phyloP scores from a whole-genome alignment of 805 yeast genomes.

The Kuraishia piskuri region DNA sequence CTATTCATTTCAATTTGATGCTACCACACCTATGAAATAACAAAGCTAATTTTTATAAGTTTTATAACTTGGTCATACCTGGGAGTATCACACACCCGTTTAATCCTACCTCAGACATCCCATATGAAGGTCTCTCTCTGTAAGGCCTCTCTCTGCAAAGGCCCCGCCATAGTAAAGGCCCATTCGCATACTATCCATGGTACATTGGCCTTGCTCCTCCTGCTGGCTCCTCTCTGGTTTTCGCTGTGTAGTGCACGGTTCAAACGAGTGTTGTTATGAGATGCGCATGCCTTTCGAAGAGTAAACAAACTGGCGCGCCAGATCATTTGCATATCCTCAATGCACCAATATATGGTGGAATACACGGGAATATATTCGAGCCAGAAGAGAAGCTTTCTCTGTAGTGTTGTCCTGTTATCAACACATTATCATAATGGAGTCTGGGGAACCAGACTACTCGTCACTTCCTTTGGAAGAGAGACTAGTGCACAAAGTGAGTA shows the following conservation, averaged over 20 bases:
- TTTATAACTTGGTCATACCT: no score
- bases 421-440: constrained; percentile 9
- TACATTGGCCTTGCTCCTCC: not conserved
- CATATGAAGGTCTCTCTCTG: no score
- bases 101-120: no score
- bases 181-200: no score
- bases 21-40: not conserved
- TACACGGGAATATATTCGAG: no score
- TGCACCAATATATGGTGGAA: not conserved
- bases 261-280: not conserved
- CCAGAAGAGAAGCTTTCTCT: no score
- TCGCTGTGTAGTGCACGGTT: not conserved
- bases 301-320: not conserved
- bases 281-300: not conserved
- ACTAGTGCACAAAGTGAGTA: constrained; percentile 50
- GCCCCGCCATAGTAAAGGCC: no score
- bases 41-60: no score
- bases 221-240: not conserved
- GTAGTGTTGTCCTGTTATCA: not conserved
- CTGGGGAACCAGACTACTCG: constrained; percentile 52
- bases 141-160: no score
- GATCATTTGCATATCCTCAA: not conserved
- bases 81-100: no score
- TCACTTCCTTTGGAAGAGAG: constrained; percentile 59
- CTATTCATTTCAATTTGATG: not conserved